Base-by-base conservation (phyloP, 148 eudicot genomes). In the Chenopodium quinoa region DNA sequence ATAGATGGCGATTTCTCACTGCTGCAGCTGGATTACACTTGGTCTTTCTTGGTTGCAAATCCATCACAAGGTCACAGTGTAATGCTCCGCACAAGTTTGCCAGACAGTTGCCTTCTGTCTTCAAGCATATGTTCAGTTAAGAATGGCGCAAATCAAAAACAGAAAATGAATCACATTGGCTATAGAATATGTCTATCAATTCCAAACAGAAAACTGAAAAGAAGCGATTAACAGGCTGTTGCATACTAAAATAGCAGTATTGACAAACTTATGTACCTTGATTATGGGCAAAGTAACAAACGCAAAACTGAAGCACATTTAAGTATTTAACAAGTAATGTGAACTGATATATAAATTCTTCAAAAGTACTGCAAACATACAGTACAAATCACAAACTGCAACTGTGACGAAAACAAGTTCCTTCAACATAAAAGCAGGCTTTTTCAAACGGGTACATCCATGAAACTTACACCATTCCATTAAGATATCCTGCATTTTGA, bases 1-100 rank as follows among this genome's bases (percentile, higher is more conserved):
- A 94, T 29, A 94, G 73, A 75, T 90, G 98, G 54, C 81, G 94
- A 78, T 93, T 93, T 85, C 84, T 91, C 34, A 86, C 85, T 80
- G 92, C 92, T 29, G 97, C 98, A 47, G 97, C 97, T 34, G 98
- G 94, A 85, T 91, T 94, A 83, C 98, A 94, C 86, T 90, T 94
- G 74, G 85, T 86, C 81, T 91, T 93, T 79, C 79, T 89, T 34
- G 84, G 83, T 65, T 83, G 85, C 1, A 74, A 83, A 66, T 90
- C 88, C 88, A 90, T 85, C 83, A 88, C 88, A 81, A 80, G 89
- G 82, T 94, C 98, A 89, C 98, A 93, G 78, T 94, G 97, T 84
- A 94, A 83, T 54, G 97, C 97, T 73, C 98, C 97, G 78, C 98
- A 94, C 63, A 91, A 69, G 88, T 94, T 92, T 32, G 98, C 97